Conservation (phyloP, 2,329 filamentous ascomycete species). For the Aspergillus hiratsukae region DNA sequence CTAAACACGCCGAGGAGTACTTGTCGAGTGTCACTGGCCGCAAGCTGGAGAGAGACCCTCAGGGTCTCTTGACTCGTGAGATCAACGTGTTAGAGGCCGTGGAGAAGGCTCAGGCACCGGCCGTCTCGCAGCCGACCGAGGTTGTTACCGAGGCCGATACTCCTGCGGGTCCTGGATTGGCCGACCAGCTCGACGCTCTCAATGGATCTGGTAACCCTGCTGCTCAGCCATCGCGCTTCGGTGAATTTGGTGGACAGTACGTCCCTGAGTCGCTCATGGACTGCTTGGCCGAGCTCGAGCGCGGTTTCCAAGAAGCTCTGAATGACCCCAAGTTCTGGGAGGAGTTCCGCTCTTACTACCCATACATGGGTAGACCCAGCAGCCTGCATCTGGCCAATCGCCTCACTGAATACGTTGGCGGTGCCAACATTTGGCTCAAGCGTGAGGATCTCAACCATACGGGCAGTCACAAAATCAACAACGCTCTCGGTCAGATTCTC, state of each 20-base stretch:
- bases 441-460: slow-evolving; percentile 97
- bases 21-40: slow-evolving; percentile 68
- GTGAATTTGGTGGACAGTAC: slow-evolving; percentile 95
- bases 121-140: slow-evolving; percentile 50
- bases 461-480: slow-evolving; percentile 99
- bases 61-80: slow-evolving; percentile 54
- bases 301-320: slow-evolving; percentile 81
- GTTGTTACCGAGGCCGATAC: slow-evolving; percentile 58
- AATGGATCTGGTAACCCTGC: slow-evolving; percentile 56
- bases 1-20: slow-evolving; percentile 77
- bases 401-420: slow-evolving; percentile 81
- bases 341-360: slow-evolving; percentile 92
- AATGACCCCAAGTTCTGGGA: slow-evolving; percentile 94
- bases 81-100: slow-evolving; percentile 67
- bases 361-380: slow-evolving; percentile 93
- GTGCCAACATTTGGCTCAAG: slow-evolving; percentile 96
- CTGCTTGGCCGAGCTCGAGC: slow-evolving; percentile 83
- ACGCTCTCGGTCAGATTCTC: slow-evolving; percentile 88
- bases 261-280: slow-evolving; percentile 98
- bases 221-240: slow-evolving; percentile 79
- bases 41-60: slow-evolving; percentile 43
- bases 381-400: slow-evolving; percentile 85
- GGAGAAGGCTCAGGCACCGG: slow-evolving; percentile 54
- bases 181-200: slow-evolving; percentile 78
- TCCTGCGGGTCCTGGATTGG: slow-evolving; percentile 61